These are phyloP conservation scores for Heterobasidion parviporum DNA, from an alignment of 1,284 basidiomycete species.

Conservation along the genomic window DNA sequence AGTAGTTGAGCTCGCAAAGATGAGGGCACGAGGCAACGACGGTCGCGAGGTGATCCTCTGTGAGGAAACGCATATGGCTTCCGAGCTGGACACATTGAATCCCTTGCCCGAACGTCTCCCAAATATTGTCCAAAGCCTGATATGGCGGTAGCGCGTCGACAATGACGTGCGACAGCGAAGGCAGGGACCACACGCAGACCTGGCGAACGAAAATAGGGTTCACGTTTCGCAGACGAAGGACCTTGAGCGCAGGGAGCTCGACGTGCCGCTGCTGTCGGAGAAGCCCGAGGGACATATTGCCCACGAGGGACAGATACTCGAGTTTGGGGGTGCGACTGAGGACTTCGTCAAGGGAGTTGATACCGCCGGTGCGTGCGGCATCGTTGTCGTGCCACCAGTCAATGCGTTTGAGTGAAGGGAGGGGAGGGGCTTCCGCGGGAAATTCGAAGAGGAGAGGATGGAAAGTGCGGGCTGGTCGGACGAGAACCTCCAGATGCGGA, in stretches of 20 bases:
- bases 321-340: constrained; percentile 45
- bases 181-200: constrained; percentile 44
- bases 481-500: constrained; percentile 44
- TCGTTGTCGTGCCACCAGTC: constrained; percentile 45
- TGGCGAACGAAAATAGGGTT: constrained; percentile 43
- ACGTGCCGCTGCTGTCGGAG: constrained; percentile 14
- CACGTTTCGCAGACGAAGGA: constrained; percentile 38
- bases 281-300: constrained; percentile 29
- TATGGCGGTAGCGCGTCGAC: constrained; percentile 35
- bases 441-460: constrained; percentile 43
- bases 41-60: constrained; percentile 34
- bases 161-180: constrained; percentile 39
- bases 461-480: constrained; percentile 32
- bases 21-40: constrained; percentile 39
- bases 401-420: constrained; percentile 49
- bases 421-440: constrained; percentile 31
- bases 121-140: constrained; percentile 25
- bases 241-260: constrained; percentile 33
- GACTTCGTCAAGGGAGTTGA: constrained; percentile 51
- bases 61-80: constrained; percentile 40
- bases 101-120: constrained; percentile 42
- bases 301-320: constrained; percentile 48
- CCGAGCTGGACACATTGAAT: constrained; percentile 52
- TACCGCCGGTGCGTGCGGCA: constrained; percentile 55
- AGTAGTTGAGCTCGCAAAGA: constrained; percentile 47